Conservation (phyloP, 1,284 basidiomycete species). For the Gymnopus androsaceus region DNA sequence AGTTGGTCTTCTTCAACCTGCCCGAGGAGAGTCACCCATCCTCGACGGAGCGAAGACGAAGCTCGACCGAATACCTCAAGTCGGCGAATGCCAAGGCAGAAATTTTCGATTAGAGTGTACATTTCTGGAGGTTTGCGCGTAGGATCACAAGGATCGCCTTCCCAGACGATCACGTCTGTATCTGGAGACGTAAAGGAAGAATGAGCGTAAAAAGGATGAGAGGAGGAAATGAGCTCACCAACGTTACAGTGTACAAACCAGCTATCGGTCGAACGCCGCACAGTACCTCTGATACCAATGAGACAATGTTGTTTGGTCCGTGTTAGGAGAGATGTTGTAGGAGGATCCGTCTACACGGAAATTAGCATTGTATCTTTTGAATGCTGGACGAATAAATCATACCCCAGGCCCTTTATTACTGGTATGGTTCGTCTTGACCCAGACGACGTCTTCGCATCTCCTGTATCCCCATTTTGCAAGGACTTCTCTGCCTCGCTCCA, state of each 20-base stretch:
- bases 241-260: conserved; percentile 99
- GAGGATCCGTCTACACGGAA: conserved; percentile 66
- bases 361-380: conserved; percentile 3
- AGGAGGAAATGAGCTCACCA: conserved; percentile 51
- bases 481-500: conserved; percentile 91
- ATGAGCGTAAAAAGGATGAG: not conserved
- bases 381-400: conserved; percentile 29
- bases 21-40: conserved; percentile 89
- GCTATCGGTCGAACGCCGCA: conserved; percentile 89
- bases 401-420: conserved; percentile 76
- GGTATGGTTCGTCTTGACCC: conserved; percentile 88
- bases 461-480: conserved; percentile 95
- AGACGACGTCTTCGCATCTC: conserved; percentile 95
- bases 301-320: conserved; percentile 95
- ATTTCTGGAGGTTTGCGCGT: conserved; percentile 91
- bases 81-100: conserved; percentile 91
- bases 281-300: conserved; percentile 98
- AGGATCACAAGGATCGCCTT: conserved; percentile 79
- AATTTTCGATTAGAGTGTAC: conserved; percentile 95
- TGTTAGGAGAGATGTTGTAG: conserved; percentile 81
- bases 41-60: conserved; percentile 72
- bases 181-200: conserved; percentile 47
- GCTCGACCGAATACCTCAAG: conserved; percentile 88
- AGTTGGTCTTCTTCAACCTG: conserved; percentile 60
- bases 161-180: conserved; percentile 97